Conservation (phyloP, 768 basidiomycete species). For the Boletus edulis region DNA sequence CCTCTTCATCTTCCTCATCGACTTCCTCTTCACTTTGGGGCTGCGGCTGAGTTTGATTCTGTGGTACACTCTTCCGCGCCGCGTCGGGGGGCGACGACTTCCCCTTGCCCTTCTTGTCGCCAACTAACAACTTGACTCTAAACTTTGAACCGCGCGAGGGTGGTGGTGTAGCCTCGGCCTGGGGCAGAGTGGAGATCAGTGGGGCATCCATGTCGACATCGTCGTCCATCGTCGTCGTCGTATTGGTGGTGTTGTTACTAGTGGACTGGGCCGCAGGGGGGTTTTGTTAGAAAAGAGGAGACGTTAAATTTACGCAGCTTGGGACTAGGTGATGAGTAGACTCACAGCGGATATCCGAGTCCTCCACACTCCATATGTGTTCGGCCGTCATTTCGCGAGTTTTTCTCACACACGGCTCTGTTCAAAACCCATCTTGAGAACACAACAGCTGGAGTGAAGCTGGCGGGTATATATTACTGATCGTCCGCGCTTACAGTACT, state of each 20-base stretch:
- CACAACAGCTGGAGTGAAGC: too few species aligned
- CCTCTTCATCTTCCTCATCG: constrained; percentile 69
- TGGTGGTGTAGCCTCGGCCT: constrained; percentile 65
- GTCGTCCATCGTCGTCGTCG: constrained; percentile 32
- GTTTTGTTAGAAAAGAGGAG: not conserved
- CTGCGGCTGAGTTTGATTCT: constrained; percentile 18
- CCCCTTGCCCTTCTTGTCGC: constrained; percentile 40
- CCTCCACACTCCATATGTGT: not conserved
- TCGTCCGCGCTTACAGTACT: too few species aligned
- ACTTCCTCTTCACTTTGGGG: constrained; percentile 46
- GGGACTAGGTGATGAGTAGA: not conserved
- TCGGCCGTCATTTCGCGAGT: constrained; percentile 2
- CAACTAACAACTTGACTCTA: constrained; percentile 51
- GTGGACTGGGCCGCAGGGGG: not conserved
- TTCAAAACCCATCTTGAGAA: too few species aligned
- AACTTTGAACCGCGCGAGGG: constrained; percentile 43
- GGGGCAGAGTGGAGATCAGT: constrained; percentile 73
- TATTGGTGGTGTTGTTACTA: not conserved
- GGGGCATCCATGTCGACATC: constrained; percentile 75
- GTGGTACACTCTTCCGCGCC: constrained; percentile 22
- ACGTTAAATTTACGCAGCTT: not conserved
- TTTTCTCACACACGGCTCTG: constrained; percentile 14
- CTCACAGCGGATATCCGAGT: not conserved
- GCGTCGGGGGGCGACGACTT: constrained; percentile 30
- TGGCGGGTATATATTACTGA: too few species aligned